These are phyloP conservation scores for Russula virescens DNA, from an alignment of 768 basidiomycete genomes.

Conservation along the genomic window DNA sequence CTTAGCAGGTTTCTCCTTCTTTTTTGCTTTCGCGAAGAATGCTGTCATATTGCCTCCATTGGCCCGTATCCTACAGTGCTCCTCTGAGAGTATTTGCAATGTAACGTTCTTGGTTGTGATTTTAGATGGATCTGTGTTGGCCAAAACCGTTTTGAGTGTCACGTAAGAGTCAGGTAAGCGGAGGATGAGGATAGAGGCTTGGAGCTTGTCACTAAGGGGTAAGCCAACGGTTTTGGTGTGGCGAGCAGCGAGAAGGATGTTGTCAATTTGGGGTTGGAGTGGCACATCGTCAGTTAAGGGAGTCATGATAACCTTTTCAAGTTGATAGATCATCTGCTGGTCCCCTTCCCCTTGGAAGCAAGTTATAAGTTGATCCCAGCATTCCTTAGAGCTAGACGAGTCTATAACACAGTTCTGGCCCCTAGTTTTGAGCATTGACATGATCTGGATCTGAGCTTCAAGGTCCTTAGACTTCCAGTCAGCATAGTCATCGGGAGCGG, in stretches of 20 bases:
- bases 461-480: not conserved
- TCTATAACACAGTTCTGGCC: not conserved
- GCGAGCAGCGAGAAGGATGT: not conserved
- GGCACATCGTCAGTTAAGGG: not conserved
- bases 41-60: not conserved
- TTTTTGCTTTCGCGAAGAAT: not conserved
- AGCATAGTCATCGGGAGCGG: no score
- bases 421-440: not conserved
- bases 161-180: not conserved
- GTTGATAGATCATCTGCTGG: not conserved
- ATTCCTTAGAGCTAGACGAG: not conserved
- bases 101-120: not conserved
- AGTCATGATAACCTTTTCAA: not conserved
- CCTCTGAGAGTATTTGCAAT: not conserved
- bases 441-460: not conserved
- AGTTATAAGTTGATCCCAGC: not conserved
- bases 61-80: not conserved
- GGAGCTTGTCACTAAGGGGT: not conserved
- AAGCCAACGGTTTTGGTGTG: no score
- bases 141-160: not conserved
- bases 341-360: not conserved
- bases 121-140: not conserved
- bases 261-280: not conserved
- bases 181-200: not conserved
- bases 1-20: not conserved